These are phyloP conservation scores for Apiospora aurea DNA, from an alignment of 2,329 filamentous ascomycete species.

Conservation along the genomic window DNA sequence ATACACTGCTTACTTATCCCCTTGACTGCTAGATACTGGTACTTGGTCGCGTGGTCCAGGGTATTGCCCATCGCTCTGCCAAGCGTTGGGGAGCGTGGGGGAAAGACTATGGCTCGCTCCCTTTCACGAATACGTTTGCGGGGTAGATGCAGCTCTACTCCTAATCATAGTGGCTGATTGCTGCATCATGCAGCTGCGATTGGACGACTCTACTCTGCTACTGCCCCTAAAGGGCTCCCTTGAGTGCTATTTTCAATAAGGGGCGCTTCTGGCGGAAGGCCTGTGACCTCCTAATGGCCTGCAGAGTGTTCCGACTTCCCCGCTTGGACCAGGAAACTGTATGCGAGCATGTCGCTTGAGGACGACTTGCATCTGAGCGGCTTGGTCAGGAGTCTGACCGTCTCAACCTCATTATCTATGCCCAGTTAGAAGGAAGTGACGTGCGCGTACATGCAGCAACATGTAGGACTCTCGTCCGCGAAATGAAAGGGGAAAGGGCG, in stretches of 20 bases:
- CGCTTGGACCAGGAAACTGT: not conserved
- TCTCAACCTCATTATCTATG: not conserved
- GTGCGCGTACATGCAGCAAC: conserved; percentile 8
- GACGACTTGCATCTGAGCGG: not conserved
- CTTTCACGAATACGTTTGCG: not conserved
- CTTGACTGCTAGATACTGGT: not conserved
- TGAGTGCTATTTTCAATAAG: not conserved
- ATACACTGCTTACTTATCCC: no score
- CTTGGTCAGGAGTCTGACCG: not conserved
- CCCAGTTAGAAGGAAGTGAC: conserved; percentile 5
- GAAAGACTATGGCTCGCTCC: not conserved
- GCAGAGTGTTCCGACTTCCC: not conserved
- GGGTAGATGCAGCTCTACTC: conserved; percentile 1
- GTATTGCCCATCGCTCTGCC: not conserved
- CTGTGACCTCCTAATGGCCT: not conserved
- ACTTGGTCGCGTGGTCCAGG: conserved; percentile 28
- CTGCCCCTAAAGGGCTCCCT: not conserved
- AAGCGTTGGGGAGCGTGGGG: conserved; percentile 28
- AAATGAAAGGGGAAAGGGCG: not conserved
- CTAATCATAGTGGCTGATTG: not conserved
- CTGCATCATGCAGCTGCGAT: conserved; percentile 1
- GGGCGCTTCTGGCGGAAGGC: not conserved
- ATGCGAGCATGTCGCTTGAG: not conserved
- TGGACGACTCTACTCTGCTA: not conserved
- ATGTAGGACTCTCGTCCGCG: not conserved